Evolutionary conservation across 768 basidiomycete genomes (phyloP).

Genomic region (Boletus eberwhitei): DNA sequence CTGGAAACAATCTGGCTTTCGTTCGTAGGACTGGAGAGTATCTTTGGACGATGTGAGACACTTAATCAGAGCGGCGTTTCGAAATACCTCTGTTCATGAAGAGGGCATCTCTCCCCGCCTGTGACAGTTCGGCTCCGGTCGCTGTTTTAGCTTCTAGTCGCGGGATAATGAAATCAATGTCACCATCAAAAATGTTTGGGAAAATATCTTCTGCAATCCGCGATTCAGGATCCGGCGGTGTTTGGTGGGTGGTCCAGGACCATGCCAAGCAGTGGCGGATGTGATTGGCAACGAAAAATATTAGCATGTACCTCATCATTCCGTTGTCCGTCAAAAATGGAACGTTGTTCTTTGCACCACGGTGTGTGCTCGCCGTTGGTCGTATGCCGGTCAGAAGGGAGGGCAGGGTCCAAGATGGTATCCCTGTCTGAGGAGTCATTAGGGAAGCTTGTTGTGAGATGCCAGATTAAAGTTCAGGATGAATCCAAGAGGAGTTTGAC

Average conservation of each 20-base stretch:
- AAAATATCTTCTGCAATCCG: background rate
- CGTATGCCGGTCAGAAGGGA: background rate
- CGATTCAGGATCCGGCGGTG: conserved; percentile 15
- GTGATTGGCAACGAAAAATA: conserved; percentile 14
- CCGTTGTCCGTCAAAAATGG: background rate
- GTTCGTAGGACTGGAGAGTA: conserved; percentile 40
- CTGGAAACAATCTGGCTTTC: conserved; percentile 63
- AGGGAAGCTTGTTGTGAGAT: background rate
- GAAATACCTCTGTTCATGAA: conserved; percentile 15
- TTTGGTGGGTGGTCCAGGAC: conserved; percentile 29
- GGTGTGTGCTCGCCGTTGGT: background rate
- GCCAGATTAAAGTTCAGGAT: background rate
- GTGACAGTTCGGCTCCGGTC: conserved; percentile 19
- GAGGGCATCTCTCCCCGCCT: conserved; percentile 16
- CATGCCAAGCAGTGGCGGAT: conserved; percentile 20
- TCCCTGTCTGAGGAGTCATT: background rate
- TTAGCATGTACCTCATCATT: conserved; percentile 3
- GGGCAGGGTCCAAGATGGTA: background rate
- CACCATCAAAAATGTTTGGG: conserved; percentile 23
- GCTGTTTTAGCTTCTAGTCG: conserved; percentile 10
- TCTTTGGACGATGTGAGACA: conserved; percentile 31
- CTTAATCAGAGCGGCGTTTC: conserved; percentile 2
- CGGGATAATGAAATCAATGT: conserved; percentile 7
- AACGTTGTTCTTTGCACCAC: background rate
- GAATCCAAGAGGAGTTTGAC: background rate